Evolutionary conservation across 495 filamentous ascomycete genomes (phyloP).

Genomic region (Hyaloscypha finlandica): DNA sequence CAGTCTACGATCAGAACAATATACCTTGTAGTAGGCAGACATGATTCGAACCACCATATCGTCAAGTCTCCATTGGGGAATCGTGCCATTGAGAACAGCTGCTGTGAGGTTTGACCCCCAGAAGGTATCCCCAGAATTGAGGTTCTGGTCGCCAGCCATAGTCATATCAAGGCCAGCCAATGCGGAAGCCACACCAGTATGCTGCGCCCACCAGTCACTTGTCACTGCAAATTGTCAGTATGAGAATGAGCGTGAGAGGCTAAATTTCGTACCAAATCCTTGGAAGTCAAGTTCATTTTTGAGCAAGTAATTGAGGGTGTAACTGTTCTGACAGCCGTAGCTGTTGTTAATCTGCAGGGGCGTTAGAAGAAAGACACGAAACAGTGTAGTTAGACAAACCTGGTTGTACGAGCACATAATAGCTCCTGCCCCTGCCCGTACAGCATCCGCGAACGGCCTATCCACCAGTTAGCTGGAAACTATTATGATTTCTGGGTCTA

Average conservation of each 20-base stretch:
- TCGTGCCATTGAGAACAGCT: slow-evolving; percentile 84
- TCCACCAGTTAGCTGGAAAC: slow-evolving; percentile 28
- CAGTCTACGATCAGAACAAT: neutral
- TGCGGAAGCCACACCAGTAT: slow-evolving; percentile 75
- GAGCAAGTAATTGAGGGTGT: slow-evolving; percentile 76
- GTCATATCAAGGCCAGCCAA: slow-evolving; percentile 91
- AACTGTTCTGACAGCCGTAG: slow-evolving; percentile 69
- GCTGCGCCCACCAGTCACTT: slow-evolving; percentile 89
- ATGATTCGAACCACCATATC: slow-evolving; percentile 94
- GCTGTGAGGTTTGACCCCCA: slow-evolving; percentile 88
- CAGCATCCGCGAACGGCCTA: slow-evolving; percentile 71
- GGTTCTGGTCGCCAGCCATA: slow-evolving; percentile 87
- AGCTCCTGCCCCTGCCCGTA: slow-evolving; percentile 75
- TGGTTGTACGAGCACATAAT: slow-evolving; percentile 97
- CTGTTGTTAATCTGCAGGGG: slow-evolving; percentile 60
- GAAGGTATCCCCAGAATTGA: slow-evolving; percentile 70
- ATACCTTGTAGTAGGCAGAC: slow-evolving; percentile 84
- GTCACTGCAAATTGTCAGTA: slow-evolving; percentile 50
- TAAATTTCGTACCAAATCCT: slow-evolving; percentile 58
- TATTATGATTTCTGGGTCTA: slow-evolving; percentile 34
- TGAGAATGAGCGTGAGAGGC: neutral
- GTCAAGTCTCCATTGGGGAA: slow-evolving; percentile 88
- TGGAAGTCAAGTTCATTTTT: slow-evolving; percentile 95
- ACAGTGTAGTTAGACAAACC: slow-evolving; percentile 3
- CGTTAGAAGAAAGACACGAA: neutral